These are phyloP conservation scores for Trametes villosa DNA, from an alignment of 768 basidiomycete species.

Conservation along the genomic window DNA sequence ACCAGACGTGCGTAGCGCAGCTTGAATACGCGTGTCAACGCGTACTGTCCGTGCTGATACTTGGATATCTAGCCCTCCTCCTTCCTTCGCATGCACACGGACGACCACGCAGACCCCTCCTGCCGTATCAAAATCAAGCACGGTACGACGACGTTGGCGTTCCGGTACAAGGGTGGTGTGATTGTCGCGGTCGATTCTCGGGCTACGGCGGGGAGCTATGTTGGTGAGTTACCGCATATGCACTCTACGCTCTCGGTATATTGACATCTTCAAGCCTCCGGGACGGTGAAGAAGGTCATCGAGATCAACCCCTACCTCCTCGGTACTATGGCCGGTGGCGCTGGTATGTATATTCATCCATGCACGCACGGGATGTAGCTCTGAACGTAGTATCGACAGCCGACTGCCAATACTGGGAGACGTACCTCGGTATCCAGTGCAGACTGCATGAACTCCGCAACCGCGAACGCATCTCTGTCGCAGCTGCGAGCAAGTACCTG, in stretches of 20 bases:
- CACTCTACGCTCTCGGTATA: background rate
- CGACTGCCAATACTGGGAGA: conserved; percentile 98
- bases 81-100: conserved; percentile 92
- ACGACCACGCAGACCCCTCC: conserved; percentile 91
- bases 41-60: background rate
- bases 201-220: conserved; percentile 95
- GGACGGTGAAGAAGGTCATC: conserved; percentile 99
- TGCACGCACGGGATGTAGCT: background rate
- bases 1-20: conserved; percentile 63
- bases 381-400: conserved; percentile 47
- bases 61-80: conserved; percentile 68
- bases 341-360: conserved; percentile 57
- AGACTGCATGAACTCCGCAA: conserved; percentile 96
- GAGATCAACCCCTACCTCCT: conserved; percentile 98
- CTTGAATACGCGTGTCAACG: background rate
- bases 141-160: conserved; percentile 97
- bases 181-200: conserved; percentile 99
- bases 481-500: conserved; percentile 97
- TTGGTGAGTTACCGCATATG: conserved; percentile 60
- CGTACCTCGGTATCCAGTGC: conserved; percentile 97
- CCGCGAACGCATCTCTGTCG: conserved; percentile 95
- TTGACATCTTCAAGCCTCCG: conserved; percentile 64
- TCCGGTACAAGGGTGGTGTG: conserved; percentile 94
- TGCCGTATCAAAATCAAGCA: conserved; percentile 99
- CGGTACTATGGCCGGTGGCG: conserved; percentile 99